A percentile compares a stretch with the other conserved stretches of the same genome.
Evolutionary conservation across 2,329 filamentous ascomycete species (phyloP).

Genomic region (Fusarium xyrophilum): DNA sequence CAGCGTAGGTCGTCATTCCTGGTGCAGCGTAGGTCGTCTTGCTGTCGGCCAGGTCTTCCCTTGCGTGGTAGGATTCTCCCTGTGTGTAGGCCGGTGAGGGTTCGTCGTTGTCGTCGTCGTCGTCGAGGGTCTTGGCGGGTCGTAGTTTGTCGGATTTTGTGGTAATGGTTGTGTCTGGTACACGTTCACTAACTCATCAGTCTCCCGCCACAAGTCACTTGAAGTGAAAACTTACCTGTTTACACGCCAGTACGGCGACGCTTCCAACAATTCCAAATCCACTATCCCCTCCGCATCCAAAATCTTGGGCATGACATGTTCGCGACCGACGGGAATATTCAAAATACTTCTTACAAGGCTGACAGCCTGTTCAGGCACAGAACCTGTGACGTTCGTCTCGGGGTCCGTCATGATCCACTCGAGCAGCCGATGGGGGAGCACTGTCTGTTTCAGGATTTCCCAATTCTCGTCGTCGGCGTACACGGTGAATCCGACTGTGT

Average conservation of each 20-base stretch:
- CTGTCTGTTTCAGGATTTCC: slow-evolving; percentile 28
- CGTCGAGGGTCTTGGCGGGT: slow-evolving; percentile 22
- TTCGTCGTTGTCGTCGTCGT: slow-evolving; percentile 3
- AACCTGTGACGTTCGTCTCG: not conserved
- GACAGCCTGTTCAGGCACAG: slow-evolving; percentile 25
- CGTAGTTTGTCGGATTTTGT: slow-evolving; percentile 18
- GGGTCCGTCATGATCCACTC: slow-evolving; percentile 39
- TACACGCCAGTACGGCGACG: slow-evolving; percentile 28
- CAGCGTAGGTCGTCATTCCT: not conserved
- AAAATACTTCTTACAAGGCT: slow-evolving; percentile 27
- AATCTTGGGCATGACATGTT: slow-evolving; percentile 22
- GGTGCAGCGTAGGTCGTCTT: not conserved
- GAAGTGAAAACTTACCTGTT: slow-evolving; percentile 12
- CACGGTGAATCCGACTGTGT: slow-evolving; percentile 26
- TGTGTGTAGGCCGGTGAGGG: slow-evolving; percentile 12
- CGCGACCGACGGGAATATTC: slow-evolving; percentile 19
- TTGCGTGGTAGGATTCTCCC: slow-evolving; percentile 12
- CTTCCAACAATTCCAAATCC: slow-evolving; percentile 21
- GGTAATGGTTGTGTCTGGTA: slow-evolving; percentile 20
- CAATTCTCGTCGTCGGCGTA: slow-evolving; percentile 33
- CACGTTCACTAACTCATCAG: slow-evolving; percentile 25
- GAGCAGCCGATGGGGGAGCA: slow-evolving; percentile 31
- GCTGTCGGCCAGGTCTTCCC: slow-evolving; percentile 5
- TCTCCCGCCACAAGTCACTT: rapidly evolving
- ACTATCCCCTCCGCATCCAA: slow-evolving; percentile 29